Base-by-base conservation (phyloP, 805 yeast genomes). In the Limtongia smithiae region DNA sequence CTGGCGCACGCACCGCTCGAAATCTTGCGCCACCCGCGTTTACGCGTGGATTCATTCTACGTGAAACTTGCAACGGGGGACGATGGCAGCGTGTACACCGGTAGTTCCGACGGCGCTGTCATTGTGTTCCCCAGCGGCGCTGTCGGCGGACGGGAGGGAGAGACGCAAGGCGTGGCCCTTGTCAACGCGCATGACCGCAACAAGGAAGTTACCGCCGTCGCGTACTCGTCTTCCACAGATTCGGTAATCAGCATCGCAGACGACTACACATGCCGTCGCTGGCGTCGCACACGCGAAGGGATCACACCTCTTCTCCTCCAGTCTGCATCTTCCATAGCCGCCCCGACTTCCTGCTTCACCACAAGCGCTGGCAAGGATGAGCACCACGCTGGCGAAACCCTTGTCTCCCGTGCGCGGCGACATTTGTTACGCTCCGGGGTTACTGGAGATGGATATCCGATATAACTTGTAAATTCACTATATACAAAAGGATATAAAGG, bases 61-160 rank as follows among this genome's bases (percentile, higher is more conserved):
- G 49, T 45, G 31, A 53, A 53, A 28, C n/a, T 50, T 30, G 35
- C 37, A 6, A 33, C 22, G 2, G 44, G 41, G 7, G 44, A 41
- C 4, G 37, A 44, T 12, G 34, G 41, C 15, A 50, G 50, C 33
- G 37, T 53, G 14, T 50, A 54, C 3, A 50, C 55, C 28, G 54
- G 54, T 15, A 48, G 54, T 25, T 36, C 54, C 12, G 31, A 27
- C 30, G 38, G 40, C 4, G 32, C 37, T 3, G 48, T 50, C 32
- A 33, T 46, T 3, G 46, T 43, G n/a, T 42, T 53, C 27, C 57
- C 57, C 11, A 8, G 12, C 12, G 20, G 17, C 11, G n/a, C 6
- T 5, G 24, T 24, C 4, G 27, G 18, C 15, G 15, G 20, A 12
- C 17, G 22, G 24, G 31, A 32, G 3, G 31, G 31, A 12, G 15